Conservation (phyloP, 2,329 filamentous ascomycete genomes). For the Exserohilum turcica region DNA sequence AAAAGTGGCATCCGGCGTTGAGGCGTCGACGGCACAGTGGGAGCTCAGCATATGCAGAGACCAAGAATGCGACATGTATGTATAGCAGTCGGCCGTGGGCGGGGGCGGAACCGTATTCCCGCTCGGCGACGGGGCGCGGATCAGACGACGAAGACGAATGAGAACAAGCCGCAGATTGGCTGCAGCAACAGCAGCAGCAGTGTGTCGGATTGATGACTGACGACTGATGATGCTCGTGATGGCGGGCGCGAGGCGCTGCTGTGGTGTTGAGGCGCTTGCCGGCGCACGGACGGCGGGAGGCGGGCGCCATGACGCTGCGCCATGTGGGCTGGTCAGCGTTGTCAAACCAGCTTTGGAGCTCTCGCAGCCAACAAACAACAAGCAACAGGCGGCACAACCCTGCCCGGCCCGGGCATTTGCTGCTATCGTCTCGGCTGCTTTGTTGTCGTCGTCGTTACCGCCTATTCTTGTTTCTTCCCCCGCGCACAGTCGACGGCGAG, state of each 20-base stretch:
- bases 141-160: not conserved
- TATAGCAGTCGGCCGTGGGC: slow-evolving; percentile 8
- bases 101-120: slow-evolving; percentile 1
- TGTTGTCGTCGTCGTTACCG: slow-evolving; percentile 3
- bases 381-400: slow-evolving; percentile 4
- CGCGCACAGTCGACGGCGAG: not conserved
- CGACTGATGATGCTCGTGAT: not conserved
- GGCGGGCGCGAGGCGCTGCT: not conserved
- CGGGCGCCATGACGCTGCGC: slow-evolving; percentile 23
- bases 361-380: slow-evolving; percentile 20
- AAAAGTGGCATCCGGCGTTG: slow-evolving; percentile 40
- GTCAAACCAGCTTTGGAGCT: slow-evolving; percentile 21
- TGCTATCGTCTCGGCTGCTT: slow-evolving; percentile 5
- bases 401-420: slow-evolving; percentile 3
- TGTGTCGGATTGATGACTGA: not conserved
- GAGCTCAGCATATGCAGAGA: slow-evolving; percentile 21
- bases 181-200: not conserved
- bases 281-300: not conserved
- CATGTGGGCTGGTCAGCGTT: slow-evolving; percentile 9
- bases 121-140: not conserved
- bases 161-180: not conserved
- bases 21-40: slow-evolving; percentile 21
- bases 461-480: not conserved
- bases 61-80: slow-evolving; percentile 25
- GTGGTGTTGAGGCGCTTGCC: slow-evolving; percentile 2